Evolutionary conservation across 2,329 filamentous ascomycete species (phyloP).

Genomic region (Aspergillus japonicus): DNA sequence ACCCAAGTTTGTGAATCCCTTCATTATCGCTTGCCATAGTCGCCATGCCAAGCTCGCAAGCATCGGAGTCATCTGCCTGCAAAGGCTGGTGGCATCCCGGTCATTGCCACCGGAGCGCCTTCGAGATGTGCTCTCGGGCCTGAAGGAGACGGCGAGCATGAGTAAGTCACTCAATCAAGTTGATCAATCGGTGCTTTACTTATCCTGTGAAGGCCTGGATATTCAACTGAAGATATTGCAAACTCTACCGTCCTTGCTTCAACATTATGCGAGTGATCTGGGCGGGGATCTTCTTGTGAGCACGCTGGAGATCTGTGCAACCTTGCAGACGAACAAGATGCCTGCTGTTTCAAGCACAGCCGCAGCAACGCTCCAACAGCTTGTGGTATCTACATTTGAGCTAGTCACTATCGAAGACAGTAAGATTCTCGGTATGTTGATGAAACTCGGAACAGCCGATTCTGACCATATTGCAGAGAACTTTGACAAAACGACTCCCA

Average conservation of each 20-base stretch:
- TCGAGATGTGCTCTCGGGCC: constrained; percentile 80
- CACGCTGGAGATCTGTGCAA: constrained; percentile 85
- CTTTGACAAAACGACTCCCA: constrained; percentile 52
- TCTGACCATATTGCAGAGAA: constrained; percentile 21
- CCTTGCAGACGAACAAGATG: constrained; percentile 87
- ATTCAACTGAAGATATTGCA: constrained; percentile 96
- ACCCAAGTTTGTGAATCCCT: constrained; percentile 84
- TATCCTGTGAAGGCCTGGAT: constrained; percentile 60
- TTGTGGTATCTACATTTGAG: constrained; percentile 90
- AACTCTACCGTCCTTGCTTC: constrained; percentile 80
- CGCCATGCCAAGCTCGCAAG: constrained; percentile 87
- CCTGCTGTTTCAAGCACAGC: constrained; percentile 93
- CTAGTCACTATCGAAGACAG: constrained; percentile 82
- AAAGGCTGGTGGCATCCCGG: constrained; percentile 78
- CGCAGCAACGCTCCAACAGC: constrained; percentile 90
- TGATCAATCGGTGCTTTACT: constrained; percentile 16
- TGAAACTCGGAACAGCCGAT: not conserved
- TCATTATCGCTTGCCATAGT: constrained; percentile 87
- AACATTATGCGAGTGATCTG: constrained; percentile 83
- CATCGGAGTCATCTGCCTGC: constrained; percentile 83
- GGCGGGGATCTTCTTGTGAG: constrained; percentile 78
- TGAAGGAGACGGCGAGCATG: constrained; percentile 75
- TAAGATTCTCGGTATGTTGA: constrained; percentile 39
- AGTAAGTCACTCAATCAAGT: constrained; percentile 48
- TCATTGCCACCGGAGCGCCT: constrained; percentile 77